These are phyloP conservation scores for Mycena sp. DNA, from an alignment of 1,284 basidiomycete genomes.

Conservation along the genomic window DNA sequence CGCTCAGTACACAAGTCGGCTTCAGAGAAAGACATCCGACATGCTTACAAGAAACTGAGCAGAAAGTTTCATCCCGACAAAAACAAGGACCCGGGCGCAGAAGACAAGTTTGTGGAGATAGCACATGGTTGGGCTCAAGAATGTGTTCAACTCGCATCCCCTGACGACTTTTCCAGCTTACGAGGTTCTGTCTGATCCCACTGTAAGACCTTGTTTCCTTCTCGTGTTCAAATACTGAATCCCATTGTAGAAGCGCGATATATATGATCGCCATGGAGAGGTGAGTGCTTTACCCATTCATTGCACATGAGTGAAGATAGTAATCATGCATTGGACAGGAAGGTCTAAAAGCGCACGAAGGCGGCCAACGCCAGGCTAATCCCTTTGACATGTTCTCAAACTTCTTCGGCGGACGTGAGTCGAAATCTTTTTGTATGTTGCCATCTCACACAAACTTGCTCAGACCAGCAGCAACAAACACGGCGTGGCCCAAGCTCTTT, in stretches of 20 bases:
- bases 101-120: constrained; percentile 89
- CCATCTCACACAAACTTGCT: neutral
- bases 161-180: constrained; percentile 68
- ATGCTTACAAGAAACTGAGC: constrained; percentile 91
- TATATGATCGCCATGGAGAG: constrained; percentile 94
- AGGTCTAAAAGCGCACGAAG: constrained; percentile 88
- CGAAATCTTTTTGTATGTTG: constrained; percentile 3
- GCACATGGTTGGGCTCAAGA: constrained; percentile 71
- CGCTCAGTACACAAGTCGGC: constrained; percentile 64
- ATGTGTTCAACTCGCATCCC: constrained; percentile 4
- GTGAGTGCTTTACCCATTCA: constrained; percentile 45
- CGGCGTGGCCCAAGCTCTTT: constrained; percentile 86
- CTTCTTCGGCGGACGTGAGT: constrained; percentile 87
- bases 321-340: constrained; percentile 57
- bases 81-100: constrained; percentile 85
- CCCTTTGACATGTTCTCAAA: constrained; percentile 94
- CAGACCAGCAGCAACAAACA: constrained; percentile 68
- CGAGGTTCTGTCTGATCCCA: constrained; percentile 87
- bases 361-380: constrained; percentile 77
- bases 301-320: neutral
- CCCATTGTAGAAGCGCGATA: constrained; percentile 78
- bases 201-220: constrained; percentile 55
- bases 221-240: constrained; percentile 2
- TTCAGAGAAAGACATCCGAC: constrained; percentile 87
- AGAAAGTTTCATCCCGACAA: constrained; percentile 94